These are phyloP conservation scores for Pistacia integerrima DNA, from an alignment of 345 rosid genomes.

Conservation along the genomic window DNA sequence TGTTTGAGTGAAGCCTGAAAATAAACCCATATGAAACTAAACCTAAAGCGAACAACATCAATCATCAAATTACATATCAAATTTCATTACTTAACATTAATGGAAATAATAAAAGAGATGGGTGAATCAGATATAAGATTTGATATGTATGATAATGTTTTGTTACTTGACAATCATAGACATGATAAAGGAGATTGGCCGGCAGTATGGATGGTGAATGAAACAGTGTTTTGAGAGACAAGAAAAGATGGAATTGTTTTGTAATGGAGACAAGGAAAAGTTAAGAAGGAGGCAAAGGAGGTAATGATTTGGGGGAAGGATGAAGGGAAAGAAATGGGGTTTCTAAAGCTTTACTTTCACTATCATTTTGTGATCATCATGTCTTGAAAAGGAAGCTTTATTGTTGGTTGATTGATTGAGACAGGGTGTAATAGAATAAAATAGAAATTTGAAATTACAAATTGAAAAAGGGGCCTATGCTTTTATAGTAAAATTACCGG, in stretches of 20 bases:
- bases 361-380: constrained; percentile 41
- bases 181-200: background rate
- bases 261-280: constrained; percentile 19
- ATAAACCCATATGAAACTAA: too few species aligned
- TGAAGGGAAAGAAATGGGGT: constrained; percentile 33
- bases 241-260: constrained; percentile 2
- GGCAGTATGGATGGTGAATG: background rate
- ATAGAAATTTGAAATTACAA: too few species aligned
- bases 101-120: background rate
- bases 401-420: constrained; percentile 34
- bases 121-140: too few species aligned
- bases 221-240: background rate
- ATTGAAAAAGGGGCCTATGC: background rate
- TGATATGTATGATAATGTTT: too few species aligned
- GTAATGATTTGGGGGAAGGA: constrained; percentile 39
- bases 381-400: constrained; percentile 45
- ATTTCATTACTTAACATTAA: too few species aligned
- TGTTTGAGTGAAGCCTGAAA: too few species aligned
- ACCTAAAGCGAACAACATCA: too few species aligned
- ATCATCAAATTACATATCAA: too few species aligned
- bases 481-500: constrained; percentile 8
- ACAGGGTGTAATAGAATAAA: background rate
- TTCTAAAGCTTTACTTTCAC: constrained; percentile 35
- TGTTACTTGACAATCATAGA: too few species aligned
- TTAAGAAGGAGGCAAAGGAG: constrained; percentile 29